Base-by-base conservation (phyloP, 352 stramenopile species). In the Aphanomyces astaci region DNA sequence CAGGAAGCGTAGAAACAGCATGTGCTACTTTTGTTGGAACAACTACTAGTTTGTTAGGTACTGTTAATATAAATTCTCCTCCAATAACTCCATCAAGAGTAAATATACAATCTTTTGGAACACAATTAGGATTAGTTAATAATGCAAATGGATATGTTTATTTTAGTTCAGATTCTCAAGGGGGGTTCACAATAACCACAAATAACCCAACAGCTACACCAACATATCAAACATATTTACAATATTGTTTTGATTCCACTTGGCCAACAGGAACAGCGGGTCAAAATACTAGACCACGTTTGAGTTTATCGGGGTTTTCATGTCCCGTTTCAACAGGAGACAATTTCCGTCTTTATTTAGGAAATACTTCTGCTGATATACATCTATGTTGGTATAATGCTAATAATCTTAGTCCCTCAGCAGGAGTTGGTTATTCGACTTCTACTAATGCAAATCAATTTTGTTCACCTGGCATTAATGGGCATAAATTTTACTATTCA, bases 241-340 rank as follows among this genome's bases (percentile, higher is more conserved):
- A 55, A 24, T 55, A 55, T 55, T 55, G 48, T 55, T 55, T 55
- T 55, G 48, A 55, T 55, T 22, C 9, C 25, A 55, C 48, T 22
- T 55, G 9, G 48, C 0, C 48, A n/a, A n/a, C 39, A 46, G 9
- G 9, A 2, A 1, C 48, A 30, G 48, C 1, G 22, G 48, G 48
- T 30, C 48, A 55, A 55, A 55, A 55, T 55, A 55, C 48, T 28
- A 24, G 22, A 30, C 48, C 48, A 2, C 0, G 48, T 1, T 1
- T 55, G 48, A 55, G 48, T 55, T 55, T 55, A 55, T 2, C 1
- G 1, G 48, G 48, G 28, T 2, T 2, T 55, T 55, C 48, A 28
- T 55, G 48, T 55, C 48, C 48, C 22, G 25, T 24, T 22, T 15
- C 19, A 55, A 55, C 48, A 2, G 48, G 48, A 28, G 1, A 55